Base-by-base conservation (phyloP, 164 flowering plant genomes). In the Chimonanthus praecox region DNA sequence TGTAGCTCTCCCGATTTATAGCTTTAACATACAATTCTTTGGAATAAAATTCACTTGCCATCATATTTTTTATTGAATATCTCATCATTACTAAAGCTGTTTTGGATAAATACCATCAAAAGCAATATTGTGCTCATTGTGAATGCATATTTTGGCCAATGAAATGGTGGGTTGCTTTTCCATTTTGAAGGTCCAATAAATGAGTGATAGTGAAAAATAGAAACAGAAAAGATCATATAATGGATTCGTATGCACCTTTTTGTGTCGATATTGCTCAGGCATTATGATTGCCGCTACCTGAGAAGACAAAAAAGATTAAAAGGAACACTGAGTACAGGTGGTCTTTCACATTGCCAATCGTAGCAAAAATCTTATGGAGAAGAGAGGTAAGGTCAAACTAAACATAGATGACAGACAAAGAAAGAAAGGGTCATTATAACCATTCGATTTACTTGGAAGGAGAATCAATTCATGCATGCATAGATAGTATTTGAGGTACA, bases 251-350 rank as follows among this genome's bases (percentile, higher is more conserved):
- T 15, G 49, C 69, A 92, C 99, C 99, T 93, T 95, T 79, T 76
- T 87, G 77, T 87, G 15, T 47, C 88, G 85, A 75, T 90, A 90
- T 72, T 87, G 92, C 69, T 88, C 92, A 10, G 99, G 99, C 99
- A 93, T 95, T 68, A 78, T 45, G 0, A 97, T 93, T 64, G 86
- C 92, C 81, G 87, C 90, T 74, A 95, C 85, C 99, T 95, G 87
- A 60, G 54, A 80, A 74, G 62, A 58, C 20, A 44, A 64, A 20
- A 7, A 73, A 70, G 3, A 4, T 78, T 62, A 67, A 43, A 6
- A 49, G 47, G 16, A 67, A 33, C n/a, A 13, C 45, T 16, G 15
- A 9, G 68, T 44, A 66, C 13, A 66, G 49, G 0, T 0, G 33
- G 15, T n/a, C 2, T 46, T 45, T 33, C 18, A 4, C 5, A 10